These are phyloP conservation scores for Scutellaria baicalensis DNA, from an alignment of 257 asterid genomes.

Conservation along the genomic window DNA sequence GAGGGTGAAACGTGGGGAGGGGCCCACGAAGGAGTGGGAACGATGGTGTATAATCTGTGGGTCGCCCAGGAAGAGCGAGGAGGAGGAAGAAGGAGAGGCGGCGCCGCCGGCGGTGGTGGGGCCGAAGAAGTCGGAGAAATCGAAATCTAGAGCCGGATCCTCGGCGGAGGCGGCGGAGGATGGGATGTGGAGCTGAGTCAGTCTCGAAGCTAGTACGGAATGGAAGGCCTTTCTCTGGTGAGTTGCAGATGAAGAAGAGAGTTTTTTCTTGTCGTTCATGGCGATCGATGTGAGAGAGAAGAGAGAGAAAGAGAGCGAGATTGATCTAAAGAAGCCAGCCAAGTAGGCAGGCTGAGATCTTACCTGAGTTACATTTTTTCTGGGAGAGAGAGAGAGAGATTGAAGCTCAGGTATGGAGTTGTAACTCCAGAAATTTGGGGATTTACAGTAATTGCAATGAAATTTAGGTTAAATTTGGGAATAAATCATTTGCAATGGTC, in stretches of 20 bases:
- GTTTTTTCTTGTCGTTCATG: slow-evolving; percentile 17
- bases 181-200: slow-evolving; percentile 70
- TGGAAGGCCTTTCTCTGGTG: slow-evolving; percentile 50
- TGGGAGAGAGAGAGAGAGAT: background rate
- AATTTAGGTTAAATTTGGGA: background rate
- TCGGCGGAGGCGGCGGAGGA: slow-evolving; percentile 30
- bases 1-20: slow-evolving; percentile 79
- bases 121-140: slow-evolving; percentile 75
- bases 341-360: slow-evolving; percentile 21
- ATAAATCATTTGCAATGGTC: background rate
- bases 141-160: slow-evolving; percentile 54
- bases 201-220: slow-evolving; percentile 52
- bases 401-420: slow-evolving; percentile 1
- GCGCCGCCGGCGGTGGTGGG: slow-evolving; percentile 36
- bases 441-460: background rate
- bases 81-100: slow-evolving; percentile 39
- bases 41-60: slow-evolving; percentile 69
- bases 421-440: background rate
- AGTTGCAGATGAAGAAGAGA: slow-evolving; percentile 25
- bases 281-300: background rate
- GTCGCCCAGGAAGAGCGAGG: slow-evolving; percentile 52
- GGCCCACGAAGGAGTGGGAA: slow-evolving; percentile 88
- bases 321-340: slow-evolving; percentile 26
- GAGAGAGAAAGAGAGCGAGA: background rate
- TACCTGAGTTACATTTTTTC: slow-evolving; percentile 28